Evolutionary conservation across 2,329 filamentous ascomycete species (phyloP), one percentile per base, ranked within the genome.

Genomic region (Didymella lethalis): DNA sequence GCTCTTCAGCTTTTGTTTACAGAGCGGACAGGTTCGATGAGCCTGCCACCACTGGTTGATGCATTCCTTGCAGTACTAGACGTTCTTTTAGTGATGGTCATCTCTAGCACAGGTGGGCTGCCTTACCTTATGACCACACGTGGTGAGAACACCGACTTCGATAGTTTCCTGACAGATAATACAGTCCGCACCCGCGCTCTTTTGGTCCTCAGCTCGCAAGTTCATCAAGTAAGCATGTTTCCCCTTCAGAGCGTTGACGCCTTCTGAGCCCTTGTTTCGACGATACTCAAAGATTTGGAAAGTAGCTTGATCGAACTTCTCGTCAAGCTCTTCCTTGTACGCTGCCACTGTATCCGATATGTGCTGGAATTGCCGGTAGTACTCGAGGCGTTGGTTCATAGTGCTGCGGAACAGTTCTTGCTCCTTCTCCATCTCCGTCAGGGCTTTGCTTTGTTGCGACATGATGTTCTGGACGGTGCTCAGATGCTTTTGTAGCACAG

Each of bases 341-440:
- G 90, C 88, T 5, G 86, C 85, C 0, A 98, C 92, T 18, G 87
- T 91, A 72, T 98, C 94, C 0, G 93, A 97, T n/a, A 98, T 88
- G 26, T 87, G 85, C 72, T 98, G 95, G 11, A 98, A 83, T 70
- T 97, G 93, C 5, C 90, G 88, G 73, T 98, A 98, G 73, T 93
- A 98, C 57, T 95, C 92, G 0, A 97, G 79, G 14, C 95, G 88
- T 36, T 88, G 83, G 69, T 98, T 98, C 87, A 96, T 93, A 0
- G 90, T 87, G 16, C 83, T 82, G 28, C 87, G 89, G 73, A 96
- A 95, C 28, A 87, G 80, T 46, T 94, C 89, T 6, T 92, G 79
- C 74, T 97, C 93, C 59, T 86, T 85, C 61, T 91, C 88, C 12
- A 89, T 69, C 10, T 77, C 80, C 4, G 72, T 72, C 3, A 84